Conservation (phyloP, 257 asterid species). For the Solanum chmielewskii region DNA sequence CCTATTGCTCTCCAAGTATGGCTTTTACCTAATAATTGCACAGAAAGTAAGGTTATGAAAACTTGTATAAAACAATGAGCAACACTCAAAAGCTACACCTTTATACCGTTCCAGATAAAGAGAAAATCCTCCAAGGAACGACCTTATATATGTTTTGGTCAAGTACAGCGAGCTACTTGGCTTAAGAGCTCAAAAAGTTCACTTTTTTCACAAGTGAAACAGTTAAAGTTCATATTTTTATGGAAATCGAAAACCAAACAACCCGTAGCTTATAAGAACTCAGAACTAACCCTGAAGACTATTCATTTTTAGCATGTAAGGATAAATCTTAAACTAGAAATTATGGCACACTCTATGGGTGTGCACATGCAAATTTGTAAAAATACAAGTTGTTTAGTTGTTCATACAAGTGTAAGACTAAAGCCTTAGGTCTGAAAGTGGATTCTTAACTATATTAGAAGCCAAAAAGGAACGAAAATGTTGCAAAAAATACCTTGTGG, state of each 20-base stretch:
- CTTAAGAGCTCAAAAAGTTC: neutral
- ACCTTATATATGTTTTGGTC: neutral
- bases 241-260: neutral
- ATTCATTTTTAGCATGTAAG: neutral
- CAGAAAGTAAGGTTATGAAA: neutral
- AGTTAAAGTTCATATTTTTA: neutral
- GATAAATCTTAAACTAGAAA: neutral
- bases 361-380: neutral
- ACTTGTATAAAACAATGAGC: neutral
- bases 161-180: neutral
- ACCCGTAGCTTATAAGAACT: neutral
- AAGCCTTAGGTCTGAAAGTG: neutral
- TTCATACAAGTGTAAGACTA: neutral
- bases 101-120: neutral
- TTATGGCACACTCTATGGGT: neutral
- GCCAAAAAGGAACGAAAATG: neutral
- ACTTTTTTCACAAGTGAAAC: neutral
- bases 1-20: neutral
- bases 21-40: neutral
- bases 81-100: neutral
- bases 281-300: neutral
- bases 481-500: constrained; percentile 55
- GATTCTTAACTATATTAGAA: neutral
- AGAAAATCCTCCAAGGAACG: neutral
- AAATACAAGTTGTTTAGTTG: neutral